Evolutionary conservation across 2,329 filamentous ascomycete genomes (phyloP).

Genomic region (Neurospora sp.): DNA sequence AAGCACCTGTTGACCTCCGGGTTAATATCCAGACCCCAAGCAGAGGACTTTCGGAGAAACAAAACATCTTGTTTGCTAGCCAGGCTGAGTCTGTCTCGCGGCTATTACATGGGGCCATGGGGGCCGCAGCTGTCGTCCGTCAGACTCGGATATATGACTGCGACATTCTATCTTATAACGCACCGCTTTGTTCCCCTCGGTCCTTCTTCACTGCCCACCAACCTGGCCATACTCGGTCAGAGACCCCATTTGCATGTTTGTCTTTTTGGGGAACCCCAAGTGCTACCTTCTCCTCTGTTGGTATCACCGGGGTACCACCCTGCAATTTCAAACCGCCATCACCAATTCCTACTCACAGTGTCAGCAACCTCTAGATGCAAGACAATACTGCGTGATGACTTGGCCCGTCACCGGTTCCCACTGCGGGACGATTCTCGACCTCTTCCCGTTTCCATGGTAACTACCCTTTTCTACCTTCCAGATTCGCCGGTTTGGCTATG

Average conservation of each 20-base stretch:
- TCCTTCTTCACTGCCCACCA: neutral
- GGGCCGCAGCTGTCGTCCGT: neutral
- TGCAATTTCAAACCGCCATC: neutral
- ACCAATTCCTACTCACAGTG: neutral
- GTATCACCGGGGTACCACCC: neutral
- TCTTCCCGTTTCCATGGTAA: neutral
- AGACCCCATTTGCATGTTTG: neutral
- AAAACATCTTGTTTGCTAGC: neutral
- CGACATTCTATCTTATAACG: neutral
- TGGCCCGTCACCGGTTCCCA: neutral
- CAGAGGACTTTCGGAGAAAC: neutral
- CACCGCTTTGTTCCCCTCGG: neutral
- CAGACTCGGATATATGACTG: neutral
- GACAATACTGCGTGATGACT: neutral
- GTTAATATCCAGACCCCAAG: neutral
- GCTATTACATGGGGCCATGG: neutral
- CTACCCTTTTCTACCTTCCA: neutral
- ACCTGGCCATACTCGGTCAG: neutral
- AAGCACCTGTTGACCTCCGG: neutral
- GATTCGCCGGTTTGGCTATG: neutral
- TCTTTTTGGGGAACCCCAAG: neutral
- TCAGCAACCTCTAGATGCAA: neutral
- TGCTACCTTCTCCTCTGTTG: neutral
- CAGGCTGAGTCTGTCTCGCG: neutral
- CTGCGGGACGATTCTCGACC: neutral